These are phyloP conservation scores for Verbascum thapsus DNA, from an alignment of 257 asterid species.

Conservation along the genomic window DNA sequence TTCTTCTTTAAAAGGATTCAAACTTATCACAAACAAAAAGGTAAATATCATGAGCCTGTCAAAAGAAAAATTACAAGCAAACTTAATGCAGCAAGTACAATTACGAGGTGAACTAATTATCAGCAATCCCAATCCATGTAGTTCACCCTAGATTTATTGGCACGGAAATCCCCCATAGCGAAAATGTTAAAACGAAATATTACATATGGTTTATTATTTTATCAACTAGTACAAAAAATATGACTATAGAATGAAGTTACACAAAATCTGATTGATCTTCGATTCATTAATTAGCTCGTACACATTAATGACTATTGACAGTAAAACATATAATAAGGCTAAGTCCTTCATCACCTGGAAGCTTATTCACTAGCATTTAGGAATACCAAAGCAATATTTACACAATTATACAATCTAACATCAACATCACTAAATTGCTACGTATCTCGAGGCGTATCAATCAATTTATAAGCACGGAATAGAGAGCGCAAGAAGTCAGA, in stretches of 20 bases:
- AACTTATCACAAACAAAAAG: not conserved
- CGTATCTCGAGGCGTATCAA: slow-evolving; percentile 14
- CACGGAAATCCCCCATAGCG: slow-evolving; percentile 5
- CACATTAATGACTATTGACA: not conserved
- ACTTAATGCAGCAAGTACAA: slow-evolving; percentile 14
- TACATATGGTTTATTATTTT: not conserved
- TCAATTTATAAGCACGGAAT: not conserved
- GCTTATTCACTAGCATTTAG: not conserved
- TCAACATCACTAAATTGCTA: slow-evolving; percentile 9
- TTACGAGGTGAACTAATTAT: slow-evolving; percentile 6
- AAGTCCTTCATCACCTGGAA: slow-evolving; percentile 1
- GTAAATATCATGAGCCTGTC: not conserved
- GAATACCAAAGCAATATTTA: not conserved
- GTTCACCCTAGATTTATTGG: slow-evolving; percentile 3
- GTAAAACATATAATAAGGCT: not conserved
- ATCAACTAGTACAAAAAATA: not conserved
- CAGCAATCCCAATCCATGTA: slow-evolving; percentile 17
- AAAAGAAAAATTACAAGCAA: slow-evolving; percentile 9
- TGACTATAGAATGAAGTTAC: not conserved
- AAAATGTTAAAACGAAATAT: slow-evolving; percentile 8
- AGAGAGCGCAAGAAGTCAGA: slow-evolving; percentile 9
- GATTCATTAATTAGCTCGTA: not conserved
- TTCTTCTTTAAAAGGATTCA: slow-evolving; percentile 3
- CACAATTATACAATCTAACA: slow-evolving; percentile 4
- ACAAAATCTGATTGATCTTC: slow-evolving; percentile 20